Evolutionary conservation across 2,329 filamentous ascomycete genomes (phyloP), one percentile per base, ranked within the genome.

Genomic region (Xylariaceae sp.): DNA sequence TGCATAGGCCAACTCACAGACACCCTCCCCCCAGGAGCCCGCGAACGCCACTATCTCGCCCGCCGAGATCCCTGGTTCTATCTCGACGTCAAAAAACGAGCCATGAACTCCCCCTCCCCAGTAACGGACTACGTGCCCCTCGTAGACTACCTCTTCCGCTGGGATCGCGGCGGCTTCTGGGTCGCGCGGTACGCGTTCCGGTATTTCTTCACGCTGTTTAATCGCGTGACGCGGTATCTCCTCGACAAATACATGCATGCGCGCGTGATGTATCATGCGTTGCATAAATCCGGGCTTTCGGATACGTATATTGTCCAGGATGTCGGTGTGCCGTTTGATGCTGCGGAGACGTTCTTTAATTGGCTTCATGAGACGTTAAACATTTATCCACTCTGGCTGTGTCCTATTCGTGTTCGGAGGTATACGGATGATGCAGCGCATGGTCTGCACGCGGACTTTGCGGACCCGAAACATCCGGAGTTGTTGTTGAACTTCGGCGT

Each of bases 11-110:
- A 75, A 8, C 73, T 88, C 13, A 78, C 79, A 0, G 76, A 88
- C 54, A 68, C 74, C 23, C 45, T 78, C 0, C 78, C 78, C 0
- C 57, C 69, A 0, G 73, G 70, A 1, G 60, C 63, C 2, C 69
- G 69, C 50, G 66, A 74, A 0, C 74, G 73, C 23, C 75, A 70
- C 0, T 88, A 90, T 71, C 81, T 80, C n/a, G 76, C 80, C 9
- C 74, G 81, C 0, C 72, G 71, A 3, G 88, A 92, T 64, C 83
- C 86, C 0, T 92, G 88, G 89, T 90, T 89, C 68, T 91, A 90
- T 61, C 74, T 90, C 2, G 87, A 88, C 64, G 87, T 82, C 1
- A 73, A 83, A 63, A 72, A 77, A n/a, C 68, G 66, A 9, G 69
- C 61, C 4, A 66, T 61, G 64, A 71, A 65, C 0, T 61, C 67